Evolutionary conservation across 441 rosid species (phyloP), one percentile per base, ranked within the genome.

Genomic region (Codiaeum variegatum): DNA sequence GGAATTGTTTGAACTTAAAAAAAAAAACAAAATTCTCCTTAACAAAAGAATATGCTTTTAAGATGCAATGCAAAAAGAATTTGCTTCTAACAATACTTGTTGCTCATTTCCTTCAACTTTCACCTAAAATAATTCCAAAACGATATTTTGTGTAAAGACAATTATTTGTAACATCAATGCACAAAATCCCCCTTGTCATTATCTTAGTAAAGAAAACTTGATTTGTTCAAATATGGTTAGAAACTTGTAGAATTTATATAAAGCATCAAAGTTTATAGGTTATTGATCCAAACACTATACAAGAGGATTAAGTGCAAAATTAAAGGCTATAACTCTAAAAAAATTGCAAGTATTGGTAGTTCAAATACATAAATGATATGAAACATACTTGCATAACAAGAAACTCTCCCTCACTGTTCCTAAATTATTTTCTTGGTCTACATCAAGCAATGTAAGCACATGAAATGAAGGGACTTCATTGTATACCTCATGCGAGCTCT

Each of bases 381-480:
- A 46, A 44, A 16, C 2, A 58, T 62, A 51, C 77, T 67, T 67
- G 61, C 34, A 60, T 74, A 11, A 67, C 72, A 67, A 67, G 72
- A 10, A 74, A 74, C 60, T 40, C 40, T 47, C 29, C 3, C 51
- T 44, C 32, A 11, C 42, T 54, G 3, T 36, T 34, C 31, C 62
- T 32, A 11, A 61, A 40, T n/a, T n/a, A n/a, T n/a, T n/a, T n/a
- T n/a, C 18, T 32, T n/a, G 1, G 36, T 28, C 28, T 28, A n/a
- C 31, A 34, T 49, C 15, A 32, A 3, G 3, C 68, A 61, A 80
- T 80, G 83, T 81, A 80, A 65, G 55, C 71, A 3, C 60, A 71
- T 54, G 82, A 71, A 26, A 63, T 82, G 51, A 77, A 76, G 76
- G 63, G 46, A 42, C 68, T 62, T 65, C 75, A 74, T 59, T 12